These are phyloP conservation scores for Pyrus hybrid DNA, from an alignment of 331 rosid genomes.

Conservation along the genomic window DNA sequence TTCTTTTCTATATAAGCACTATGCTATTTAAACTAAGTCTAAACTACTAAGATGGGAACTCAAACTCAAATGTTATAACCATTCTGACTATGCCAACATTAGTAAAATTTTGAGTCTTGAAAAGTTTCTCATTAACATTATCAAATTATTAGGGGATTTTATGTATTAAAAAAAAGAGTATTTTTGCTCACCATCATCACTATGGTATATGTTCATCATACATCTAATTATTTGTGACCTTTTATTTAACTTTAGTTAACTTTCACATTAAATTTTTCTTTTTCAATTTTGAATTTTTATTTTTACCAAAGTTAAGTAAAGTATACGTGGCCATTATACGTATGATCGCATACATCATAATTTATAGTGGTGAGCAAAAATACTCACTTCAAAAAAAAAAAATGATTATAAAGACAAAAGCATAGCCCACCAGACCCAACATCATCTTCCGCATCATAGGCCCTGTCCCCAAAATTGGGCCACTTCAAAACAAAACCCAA, in stretches of 20 bases:
- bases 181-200: no score
- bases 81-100: no score
- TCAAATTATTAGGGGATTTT: not conserved
- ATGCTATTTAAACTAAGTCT: no score
- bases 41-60: not conserved
- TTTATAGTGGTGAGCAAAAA: no score
- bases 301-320: not conserved
- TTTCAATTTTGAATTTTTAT: not conserved
- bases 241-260: no score
- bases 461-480: not conserved
- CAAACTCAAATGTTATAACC: not conserved
- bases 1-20: not conserved
- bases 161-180: no score
- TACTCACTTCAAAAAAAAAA: fast-evolving
- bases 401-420: not conserved
- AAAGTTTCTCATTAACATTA: not conserved
- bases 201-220: no score
- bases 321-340: no score
- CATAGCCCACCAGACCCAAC: not conserved
- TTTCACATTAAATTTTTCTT: no score
- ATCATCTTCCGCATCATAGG: not conserved
- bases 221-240: no score
- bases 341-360: no score
- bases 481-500: not conserved
- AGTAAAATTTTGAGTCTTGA: not conserved